Percentiles rank a stretch among this genome's conserved stretches.
Conservation (phyloP, 345 rosid species). For the Nasturtium officinale region DNA sequence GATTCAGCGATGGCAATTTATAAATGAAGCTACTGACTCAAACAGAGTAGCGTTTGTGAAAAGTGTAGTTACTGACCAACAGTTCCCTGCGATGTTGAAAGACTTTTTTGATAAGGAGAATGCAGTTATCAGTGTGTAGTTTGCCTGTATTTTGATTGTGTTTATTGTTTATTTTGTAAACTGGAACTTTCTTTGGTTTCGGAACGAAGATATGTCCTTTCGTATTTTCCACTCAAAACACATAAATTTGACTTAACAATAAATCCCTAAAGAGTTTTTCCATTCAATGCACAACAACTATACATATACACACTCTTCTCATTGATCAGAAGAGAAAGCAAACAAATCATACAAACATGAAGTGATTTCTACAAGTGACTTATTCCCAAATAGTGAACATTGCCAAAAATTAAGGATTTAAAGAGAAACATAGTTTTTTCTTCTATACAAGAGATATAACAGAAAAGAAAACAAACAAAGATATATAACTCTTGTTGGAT, state of each 20-base stretch:
- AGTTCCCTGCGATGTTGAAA: too few species aligned
- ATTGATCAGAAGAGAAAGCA: constrained; percentile 1
- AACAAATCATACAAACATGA: constrained; percentile 12
- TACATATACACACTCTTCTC: constrained; percentile 8
- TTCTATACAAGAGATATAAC: constrained; percentile 19
- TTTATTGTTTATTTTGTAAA: neutral
- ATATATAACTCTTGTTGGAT: constrained; percentile 16
- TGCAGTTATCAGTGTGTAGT: too few species aligned
- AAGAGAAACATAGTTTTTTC: neutral
- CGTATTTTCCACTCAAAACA: neutral
- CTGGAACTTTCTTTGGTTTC: neutral
- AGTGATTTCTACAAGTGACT: constrained; percentile 5
- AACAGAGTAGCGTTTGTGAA: too few species aligned
- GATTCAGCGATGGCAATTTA: too few species aligned
- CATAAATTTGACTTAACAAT: neutral
- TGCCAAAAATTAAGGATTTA: neutral
- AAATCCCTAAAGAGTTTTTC: neutral
- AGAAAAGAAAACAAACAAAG: neutral
- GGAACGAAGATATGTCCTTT: neutral
- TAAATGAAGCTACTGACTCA: too few species aligned
- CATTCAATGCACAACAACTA: neutral
- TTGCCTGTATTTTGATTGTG: too few species aligned
- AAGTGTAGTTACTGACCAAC: too few species aligned
- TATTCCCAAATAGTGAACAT: constrained; percentile 5
- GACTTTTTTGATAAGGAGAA: too few species aligned